Evolutionary conservation across 1,284 basidiomycete genomes (phyloP).

Genomic region (Pterula multifida): DNA sequence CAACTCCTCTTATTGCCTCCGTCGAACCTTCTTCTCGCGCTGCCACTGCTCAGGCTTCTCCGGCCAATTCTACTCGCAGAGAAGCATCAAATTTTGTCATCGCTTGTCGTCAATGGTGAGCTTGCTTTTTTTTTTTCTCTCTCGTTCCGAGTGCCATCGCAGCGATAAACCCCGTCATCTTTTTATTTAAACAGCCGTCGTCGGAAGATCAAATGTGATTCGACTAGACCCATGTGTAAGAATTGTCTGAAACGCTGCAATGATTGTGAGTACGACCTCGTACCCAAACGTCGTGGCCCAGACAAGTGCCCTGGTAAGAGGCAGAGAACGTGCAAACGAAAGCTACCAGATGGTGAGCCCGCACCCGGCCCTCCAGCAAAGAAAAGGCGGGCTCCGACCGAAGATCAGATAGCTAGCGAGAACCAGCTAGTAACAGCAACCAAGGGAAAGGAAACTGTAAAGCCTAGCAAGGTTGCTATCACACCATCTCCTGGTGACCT

Average conservation of each 20-base stretch:
- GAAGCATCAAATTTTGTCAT: slow-evolving; percentile 58
- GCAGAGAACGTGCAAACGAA: slow-evolving; percentile 71
- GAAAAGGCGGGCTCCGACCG: background rate
- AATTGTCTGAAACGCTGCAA: slow-evolving; percentile 68
- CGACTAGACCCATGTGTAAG: slow-evolving; percentile 63
- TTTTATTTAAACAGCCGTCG: slow-evolving; percentile 47
- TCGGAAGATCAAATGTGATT: slow-evolving; percentile 77
- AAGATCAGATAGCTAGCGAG: background rate
- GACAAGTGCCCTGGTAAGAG: slow-evolving; percentile 74
- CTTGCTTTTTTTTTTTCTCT: slow-evolving; percentile 13
- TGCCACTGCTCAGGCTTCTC: background rate
- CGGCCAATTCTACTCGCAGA: slow-evolving; percentile 27
- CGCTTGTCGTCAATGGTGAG: slow-evolving; percentile 54
- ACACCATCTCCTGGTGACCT: background rate
- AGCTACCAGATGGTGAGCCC: slow-evolving; percentile 35
- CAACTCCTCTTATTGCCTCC: background rate
- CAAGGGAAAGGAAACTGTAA: slow-evolving; percentile 1
- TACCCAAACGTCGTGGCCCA: slow-evolving; percentile 68
- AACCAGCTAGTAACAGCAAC: background rate
- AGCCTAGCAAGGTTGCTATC: background rate
- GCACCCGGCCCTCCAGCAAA: background rate
- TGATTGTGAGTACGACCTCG: slow-evolving; percentile 64
- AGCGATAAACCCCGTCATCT: slow-evolving; percentile 20
- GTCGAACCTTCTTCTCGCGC: background rate
- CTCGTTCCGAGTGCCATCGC: slow-evolving; percentile 23